phyloP scores from a whole-genome alignment of 805 yeast genomes.

The Schwanniomyces sp. region DNA sequence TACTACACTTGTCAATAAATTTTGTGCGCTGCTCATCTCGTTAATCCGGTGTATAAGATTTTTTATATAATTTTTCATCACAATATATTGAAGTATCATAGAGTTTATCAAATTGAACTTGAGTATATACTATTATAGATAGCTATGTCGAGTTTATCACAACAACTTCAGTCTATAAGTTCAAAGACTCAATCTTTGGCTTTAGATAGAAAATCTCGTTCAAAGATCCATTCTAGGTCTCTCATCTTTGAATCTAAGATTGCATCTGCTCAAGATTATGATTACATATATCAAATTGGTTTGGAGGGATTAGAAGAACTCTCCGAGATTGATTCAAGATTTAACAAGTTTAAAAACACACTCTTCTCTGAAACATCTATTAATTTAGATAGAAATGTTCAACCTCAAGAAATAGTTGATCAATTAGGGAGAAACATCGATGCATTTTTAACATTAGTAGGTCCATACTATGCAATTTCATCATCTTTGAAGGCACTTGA shows the following conservation, averaged over 20 bases:
- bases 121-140: neutral
- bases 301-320: constrained; percentile 76
- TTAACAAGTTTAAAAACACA: constrained; percentile 64
- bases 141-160: constrained; percentile 62
- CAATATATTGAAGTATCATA: neutral
- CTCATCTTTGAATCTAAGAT: constrained; percentile 79
- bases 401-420: constrained; percentile 72
- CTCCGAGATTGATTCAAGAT: constrained; percentile 70
- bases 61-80: constrained; percentile 1
- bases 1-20: neutral
- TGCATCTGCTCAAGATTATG: constrained; percentile 95
- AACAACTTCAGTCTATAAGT: constrained; percentile 75
- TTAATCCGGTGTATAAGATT: neutral
- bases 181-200: constrained; percentile 68
- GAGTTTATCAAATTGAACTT: neutral
- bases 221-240: constrained; percentile 85
- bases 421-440: constrained; percentile 73
- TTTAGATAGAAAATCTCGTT: constrained; percentile 81
- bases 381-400: constrained; percentile 77
- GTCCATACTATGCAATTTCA: constrained; percentile 73
- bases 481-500: constrained; percentile 84
- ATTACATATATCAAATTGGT: constrained; percentile 69
- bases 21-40: neutral
- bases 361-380: constrained; percentile 83
- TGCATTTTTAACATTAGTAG: constrained; percentile 68